Conservation (phyloP, 345 rosid genomes). For the Boechera stricta region DNA sequence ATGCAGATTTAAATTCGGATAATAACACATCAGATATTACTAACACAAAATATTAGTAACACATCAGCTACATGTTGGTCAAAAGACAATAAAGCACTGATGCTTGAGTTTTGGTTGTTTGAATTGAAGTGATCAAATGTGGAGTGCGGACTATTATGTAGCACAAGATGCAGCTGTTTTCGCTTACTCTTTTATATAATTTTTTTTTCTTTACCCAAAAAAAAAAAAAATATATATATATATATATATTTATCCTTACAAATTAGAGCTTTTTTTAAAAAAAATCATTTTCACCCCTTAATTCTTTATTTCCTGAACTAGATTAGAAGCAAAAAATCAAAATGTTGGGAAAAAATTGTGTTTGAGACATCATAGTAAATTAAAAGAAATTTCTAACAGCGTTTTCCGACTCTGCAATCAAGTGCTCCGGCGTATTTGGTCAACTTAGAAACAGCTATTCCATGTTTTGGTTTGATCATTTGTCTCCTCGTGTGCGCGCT, state of each 20-base stretch:
- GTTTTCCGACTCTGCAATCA: constrained; percentile 42
- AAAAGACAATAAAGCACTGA: background rate
- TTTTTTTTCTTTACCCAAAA: constrained; percentile 6
- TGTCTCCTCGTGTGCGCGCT: constrained; percentile 23
- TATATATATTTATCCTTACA: constrained; percentile 3
- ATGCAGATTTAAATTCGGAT: background rate
- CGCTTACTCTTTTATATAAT: constrained; percentile 14
- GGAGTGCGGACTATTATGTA: background rate
- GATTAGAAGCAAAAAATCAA: constrained; percentile 35
- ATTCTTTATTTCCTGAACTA: constrained; percentile 30
- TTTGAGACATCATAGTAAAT: background rate
- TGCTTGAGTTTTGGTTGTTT: background rate
- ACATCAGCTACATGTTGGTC: background rate
- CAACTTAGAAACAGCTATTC: constrained; percentile 37
- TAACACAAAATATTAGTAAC: background rate
- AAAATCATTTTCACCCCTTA: constrained; percentile 22
- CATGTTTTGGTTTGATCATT: constrained; percentile 51
- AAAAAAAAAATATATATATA: background rate
- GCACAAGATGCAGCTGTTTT: background rate
- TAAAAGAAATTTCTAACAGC: constrained; percentile 33
- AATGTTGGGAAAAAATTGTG: constrained; percentile 1
- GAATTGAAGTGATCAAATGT: background rate
- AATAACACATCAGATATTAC: no score
- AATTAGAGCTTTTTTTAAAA: background rate
- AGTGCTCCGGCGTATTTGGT: constrained; percentile 55